A percentile compares a stretch with the other conserved stretches of the same genome.
Evolutionary conservation across 2,329 filamentous ascomycete species (phyloP).

Genomic region (Aspergillus viridinutans): DNA sequence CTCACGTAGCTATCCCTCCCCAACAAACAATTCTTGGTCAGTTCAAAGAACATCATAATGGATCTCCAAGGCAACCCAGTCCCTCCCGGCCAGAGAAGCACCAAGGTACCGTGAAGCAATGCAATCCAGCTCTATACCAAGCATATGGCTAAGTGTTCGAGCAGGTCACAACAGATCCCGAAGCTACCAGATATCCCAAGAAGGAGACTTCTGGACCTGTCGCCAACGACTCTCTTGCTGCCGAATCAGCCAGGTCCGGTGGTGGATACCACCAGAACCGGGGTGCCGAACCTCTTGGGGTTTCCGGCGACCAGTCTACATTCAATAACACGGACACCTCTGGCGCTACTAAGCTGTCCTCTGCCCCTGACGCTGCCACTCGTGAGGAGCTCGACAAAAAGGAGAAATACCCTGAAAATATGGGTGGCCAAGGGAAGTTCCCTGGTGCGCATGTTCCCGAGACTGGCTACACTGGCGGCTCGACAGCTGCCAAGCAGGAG

Average conservation of each 20-base stretch:
- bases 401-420: conserved; percentile 39
- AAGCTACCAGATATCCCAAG: conserved; percentile 48
- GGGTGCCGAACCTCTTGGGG: conserved; percentile 47
- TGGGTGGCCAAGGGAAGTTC: conserved; percentile 37
- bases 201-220: conserved; percentile 63
- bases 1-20: not conserved
- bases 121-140: not conserved
- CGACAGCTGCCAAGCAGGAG: conserved; percentile 28
- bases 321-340: conserved; percentile 55
- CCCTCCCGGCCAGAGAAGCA: conserved; percentile 27
- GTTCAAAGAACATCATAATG: conserved; percentile 23
- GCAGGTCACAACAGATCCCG: conserved; percentile 46
- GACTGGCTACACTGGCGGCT: conserved; percentile 33
- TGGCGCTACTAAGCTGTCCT: conserved; percentile 47
- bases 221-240: conserved; percentile 67
- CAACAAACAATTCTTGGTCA: not conserved
- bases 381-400: conserved; percentile 43
- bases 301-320: conserved; percentile 51
- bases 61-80: conserved; percentile 40
- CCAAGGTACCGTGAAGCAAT: conserved; percentile 26
- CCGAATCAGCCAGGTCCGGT: conserved; percentile 60
- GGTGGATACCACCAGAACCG: conserved; percentile 61
- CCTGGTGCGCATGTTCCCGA: conserved; percentile 32
- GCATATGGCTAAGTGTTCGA: not conserved
- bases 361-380: conserved; percentile 44